Conservation (phyloP, 1,284 basidiomycete genomes). For the Bjerkandera adusta region DNA sequence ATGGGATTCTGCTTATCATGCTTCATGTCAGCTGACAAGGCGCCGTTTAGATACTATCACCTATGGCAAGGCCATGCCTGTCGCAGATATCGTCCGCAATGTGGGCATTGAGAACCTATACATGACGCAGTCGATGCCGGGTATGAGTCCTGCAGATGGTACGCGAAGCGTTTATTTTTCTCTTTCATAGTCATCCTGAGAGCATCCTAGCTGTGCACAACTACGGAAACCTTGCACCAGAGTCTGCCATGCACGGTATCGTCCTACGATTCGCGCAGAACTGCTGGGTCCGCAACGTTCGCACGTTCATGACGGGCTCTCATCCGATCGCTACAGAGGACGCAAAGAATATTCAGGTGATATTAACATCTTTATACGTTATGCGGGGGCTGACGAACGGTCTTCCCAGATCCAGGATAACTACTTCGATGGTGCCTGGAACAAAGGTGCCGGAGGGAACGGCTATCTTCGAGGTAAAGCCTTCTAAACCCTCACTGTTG, state of each 20-base stretch:
- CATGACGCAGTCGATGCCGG: constrained; percentile 1
- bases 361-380: no score
- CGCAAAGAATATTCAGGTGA: neutral
- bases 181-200: neutral
- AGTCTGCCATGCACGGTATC: constrained; percentile 3
- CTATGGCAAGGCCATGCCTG: constrained; percentile 2
- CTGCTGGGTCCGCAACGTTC: constrained; percentile 2
- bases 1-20: neutral
- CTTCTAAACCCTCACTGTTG: no score
- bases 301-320: constrained; percentile 2
- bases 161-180: neutral
- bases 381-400: no score
- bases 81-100: neutral
- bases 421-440: constrained; percentile 1
- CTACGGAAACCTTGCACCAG: constrained; percentile 2
- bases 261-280: neutral
- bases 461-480: constrained; percentile 1
- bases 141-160: neutral
- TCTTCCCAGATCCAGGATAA: neutral
- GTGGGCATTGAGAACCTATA: constrained; percentile 3
- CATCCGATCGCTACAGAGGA: constrained; percentile 2
- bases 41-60: neutral
- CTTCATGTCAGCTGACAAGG: neutral
- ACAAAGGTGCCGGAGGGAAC: constrained; percentile 2
- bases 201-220: neutral